Conservation (phyloP, 2,329 filamentous ascomycete genomes). For the Penicillium expansum region DNA sequence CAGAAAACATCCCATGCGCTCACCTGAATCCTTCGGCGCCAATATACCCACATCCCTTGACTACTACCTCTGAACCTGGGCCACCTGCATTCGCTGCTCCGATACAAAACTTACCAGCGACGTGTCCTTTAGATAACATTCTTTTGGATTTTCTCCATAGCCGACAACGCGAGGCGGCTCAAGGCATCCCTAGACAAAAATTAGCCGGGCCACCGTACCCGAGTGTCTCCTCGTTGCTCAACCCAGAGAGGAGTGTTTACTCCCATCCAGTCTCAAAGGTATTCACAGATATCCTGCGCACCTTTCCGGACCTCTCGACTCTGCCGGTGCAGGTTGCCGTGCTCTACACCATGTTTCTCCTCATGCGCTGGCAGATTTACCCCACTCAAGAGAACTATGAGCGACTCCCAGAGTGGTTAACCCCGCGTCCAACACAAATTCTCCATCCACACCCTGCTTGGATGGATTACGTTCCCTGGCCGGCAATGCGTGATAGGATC, state of each 20-base stretch:
- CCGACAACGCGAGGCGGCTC: conserved; percentile 62
- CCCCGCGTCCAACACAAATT: conserved; percentile 65
- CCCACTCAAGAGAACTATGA: conserved; percentile 78
- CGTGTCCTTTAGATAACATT: conserved; percentile 75
- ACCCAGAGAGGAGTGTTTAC: conserved; percentile 61
- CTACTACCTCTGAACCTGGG: conserved; percentile 25
- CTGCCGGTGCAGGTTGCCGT: conserved; percentile 80
- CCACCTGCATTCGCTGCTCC: conserved; percentile 41
- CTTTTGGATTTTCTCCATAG: conserved; percentile 75
- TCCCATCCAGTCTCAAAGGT: conserved; percentile 79
- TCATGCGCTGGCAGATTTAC: conserved; percentile 81
- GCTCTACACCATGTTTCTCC: conserved; percentile 80
- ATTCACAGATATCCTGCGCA: conserved; percentile 78
- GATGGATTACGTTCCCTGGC: conserved; percentile 81
- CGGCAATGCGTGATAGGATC: conserved; percentile 68
- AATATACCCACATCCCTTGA: conserved; percentile 25
- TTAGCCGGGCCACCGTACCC: conserved; percentile 76
- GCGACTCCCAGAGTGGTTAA: conserved; percentile 69
- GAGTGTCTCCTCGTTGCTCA: conserved; percentile 73
- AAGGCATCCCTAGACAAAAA: conserved; percentile 62
- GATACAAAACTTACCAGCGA: conserved; percentile 63
- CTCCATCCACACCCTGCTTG: conserved; percentile 70
- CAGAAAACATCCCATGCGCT: conserved; percentile 25
- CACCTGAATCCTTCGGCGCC: conserved; percentile 23
- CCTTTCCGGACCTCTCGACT: conserved; percentile 75